Conservation (phyloP, 1,284 basidiomycete species). For the Pterulicium gracile region DNA sequence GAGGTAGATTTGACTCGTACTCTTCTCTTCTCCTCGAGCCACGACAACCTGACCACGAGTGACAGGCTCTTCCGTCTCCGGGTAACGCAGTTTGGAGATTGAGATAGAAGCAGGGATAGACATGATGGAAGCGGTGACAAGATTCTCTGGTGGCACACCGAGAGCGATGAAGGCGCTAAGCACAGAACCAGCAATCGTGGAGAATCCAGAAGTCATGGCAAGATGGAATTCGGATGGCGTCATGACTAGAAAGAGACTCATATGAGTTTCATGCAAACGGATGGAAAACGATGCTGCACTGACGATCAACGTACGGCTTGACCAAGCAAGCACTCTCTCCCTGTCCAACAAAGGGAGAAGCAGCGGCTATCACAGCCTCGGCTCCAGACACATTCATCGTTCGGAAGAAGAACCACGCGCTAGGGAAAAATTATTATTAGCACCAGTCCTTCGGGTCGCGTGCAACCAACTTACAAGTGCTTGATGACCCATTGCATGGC, state of each 20-base stretch:
- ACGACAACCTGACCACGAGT: conserved; percentile 75
- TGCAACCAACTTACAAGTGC: conserved; percentile 49
- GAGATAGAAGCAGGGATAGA: conserved; percentile 90
- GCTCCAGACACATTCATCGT: conserved; percentile 80
- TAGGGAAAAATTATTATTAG: conserved; percentile 18
- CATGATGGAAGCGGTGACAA: conserved; percentile 89
- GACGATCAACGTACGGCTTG: conserved; percentile 73
- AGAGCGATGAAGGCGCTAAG: conserved; percentile 76
- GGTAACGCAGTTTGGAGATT: conserved; percentile 78
- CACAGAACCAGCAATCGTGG: conserved; percentile 86
- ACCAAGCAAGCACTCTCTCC: conserved; percentile 82
- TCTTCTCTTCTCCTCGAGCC: conserved; percentile 57
- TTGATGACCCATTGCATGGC: conserved; percentile 86
- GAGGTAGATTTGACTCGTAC: conserved; percentile 25
- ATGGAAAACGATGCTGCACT: conserved; percentile 8
- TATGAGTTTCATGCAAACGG: conserved; percentile 1
- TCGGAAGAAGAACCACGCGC: conserved; percentile 91
- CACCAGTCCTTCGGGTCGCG: background rate
- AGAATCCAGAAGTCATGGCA: conserved; percentile 85
- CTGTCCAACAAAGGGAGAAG: conserved; percentile 87
- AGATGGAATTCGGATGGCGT: conserved; percentile 85
- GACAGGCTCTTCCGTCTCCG: conserved; percentile 77
- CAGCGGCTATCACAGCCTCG: conserved; percentile 85
- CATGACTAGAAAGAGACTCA: conserved; percentile 39
- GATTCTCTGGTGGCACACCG: conserved; percentile 75